phyloP scores from a whole-genome alignment of 202 grass and related monocot species.

The Setaria viridis region DNA sequence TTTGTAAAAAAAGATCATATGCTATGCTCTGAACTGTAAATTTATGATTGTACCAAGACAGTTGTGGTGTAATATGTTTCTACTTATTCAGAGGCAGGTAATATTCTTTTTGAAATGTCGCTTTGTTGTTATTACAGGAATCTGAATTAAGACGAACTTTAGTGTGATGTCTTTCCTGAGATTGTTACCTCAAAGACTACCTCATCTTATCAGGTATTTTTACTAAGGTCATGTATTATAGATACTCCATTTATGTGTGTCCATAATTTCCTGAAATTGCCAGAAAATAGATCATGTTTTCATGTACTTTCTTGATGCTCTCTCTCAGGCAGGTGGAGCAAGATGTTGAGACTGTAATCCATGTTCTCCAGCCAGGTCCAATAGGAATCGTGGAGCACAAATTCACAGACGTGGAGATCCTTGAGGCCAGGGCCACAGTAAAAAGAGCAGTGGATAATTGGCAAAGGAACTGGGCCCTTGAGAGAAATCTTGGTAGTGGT shows the following conservation, averaged over 20 bases:
- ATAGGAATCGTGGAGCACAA: slow-evolving; percentile 87
- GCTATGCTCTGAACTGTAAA: background rate
- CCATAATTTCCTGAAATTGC: background rate
- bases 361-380: slow-evolving; percentile 79
- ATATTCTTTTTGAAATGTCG: background rate
- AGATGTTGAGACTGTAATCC: slow-evolving; percentile 89
- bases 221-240: background rate
- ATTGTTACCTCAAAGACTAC: slow-evolving; percentile 55
- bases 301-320: slow-evolving; percentile 27
- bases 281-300: background rate
- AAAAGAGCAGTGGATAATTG: slow-evolving; percentile 70
- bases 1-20: background rate
- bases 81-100: background rate
- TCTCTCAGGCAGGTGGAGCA: slow-evolving; percentile 75
- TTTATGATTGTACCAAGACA: background rate
- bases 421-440: slow-evolving; percentile 58
- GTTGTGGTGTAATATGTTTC: background rate
- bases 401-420: slow-evolving; percentile 70
- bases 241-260: background rate
- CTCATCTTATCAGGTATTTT: slow-evolving; percentile 46
- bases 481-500: slow-evolving; percentile 44
- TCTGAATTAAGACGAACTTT: background rate
- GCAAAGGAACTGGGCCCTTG: slow-evolving; percentile 51
- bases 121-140: slow-evolving; percentile 8
- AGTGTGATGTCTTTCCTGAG: slow-evolving; percentile 53